Evolutionary conservation across 495 filamentous ascomycete genomes (phyloP), one percentile per base, ranked within the genome.

Genomic region (Daldinia decipiens): DNA sequence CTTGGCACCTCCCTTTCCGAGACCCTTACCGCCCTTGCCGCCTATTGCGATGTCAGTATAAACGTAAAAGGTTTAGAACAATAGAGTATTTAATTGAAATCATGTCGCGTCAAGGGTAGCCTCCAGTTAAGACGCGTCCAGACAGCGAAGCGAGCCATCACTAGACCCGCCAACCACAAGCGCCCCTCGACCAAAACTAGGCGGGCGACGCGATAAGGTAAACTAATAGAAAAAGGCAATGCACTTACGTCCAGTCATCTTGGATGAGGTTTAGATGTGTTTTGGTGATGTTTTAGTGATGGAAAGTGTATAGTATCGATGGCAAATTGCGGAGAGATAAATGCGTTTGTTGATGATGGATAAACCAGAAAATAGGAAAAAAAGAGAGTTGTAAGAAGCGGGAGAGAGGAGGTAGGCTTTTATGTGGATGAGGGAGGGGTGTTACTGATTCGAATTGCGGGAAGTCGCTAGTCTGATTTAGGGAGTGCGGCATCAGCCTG

Each of bases 1-100:
- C 92, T 98, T 98, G 86, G 88, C 88, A 76, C 88, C 88, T 59
- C 88, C 88, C 86, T 90, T 89, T 75, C 95, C 94, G 76, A 97
- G 94, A 80, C 94, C 94, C 86, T 98, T 98, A 81, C 94, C 94
- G 82, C 94, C 94, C 86, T 97, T 97, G 80, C 93, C 93, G 81
- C 93, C 92, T 93, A 76, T 79, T 29, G 11, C 4, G 13, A 59
- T 45, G 38, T 45, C 1, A 45, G 34, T 59, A 45, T 8, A 6
- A 38, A 2, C 21, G 32, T 19, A 17, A n/a, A 40, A 12, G 11
- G 1, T 27, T 58, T 7, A 17, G 3, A 59, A 13, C 9, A 9
- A 26, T 59, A 0, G 3, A 3, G 5, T 31, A 34, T 51, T 43
- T 36, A 13, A 47, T 67, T 29, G 26, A 68, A 36, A 27, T 11